These are phyloP conservation scores for Delitschia confertaspora DNA, from an alignment of 495 filamentous ascomycete genomes.

Conservation along the genomic window DNA sequence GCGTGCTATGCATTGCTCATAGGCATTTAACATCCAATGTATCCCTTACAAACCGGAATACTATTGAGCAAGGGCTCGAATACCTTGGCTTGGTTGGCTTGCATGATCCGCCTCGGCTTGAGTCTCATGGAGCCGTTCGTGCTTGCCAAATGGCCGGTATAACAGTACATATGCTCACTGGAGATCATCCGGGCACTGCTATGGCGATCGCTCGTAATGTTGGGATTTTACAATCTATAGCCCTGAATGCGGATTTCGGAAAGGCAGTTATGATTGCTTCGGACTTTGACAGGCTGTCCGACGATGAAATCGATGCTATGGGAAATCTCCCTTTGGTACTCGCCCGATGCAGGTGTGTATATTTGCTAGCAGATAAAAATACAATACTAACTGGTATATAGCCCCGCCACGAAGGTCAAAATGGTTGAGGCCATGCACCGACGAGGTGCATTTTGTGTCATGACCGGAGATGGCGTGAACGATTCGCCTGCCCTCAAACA, in stretches of 20 bases:
- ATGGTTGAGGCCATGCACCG: slow-evolving; percentile 65
- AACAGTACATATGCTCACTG: slow-evolving; percentile 52
- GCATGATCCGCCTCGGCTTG: slow-evolving; percentile 61
- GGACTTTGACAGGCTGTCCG: slow-evolving; percentile 50
- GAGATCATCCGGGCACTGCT: slow-evolving; percentile 50
- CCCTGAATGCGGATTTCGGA: slow-evolving; percentile 7
- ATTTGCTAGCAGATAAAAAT: too few species aligned
- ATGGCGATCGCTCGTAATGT: slow-evolving; percentile 48
- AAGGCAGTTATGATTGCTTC: slow-evolving; percentile 52
- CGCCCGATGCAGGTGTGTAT: slow-evolving; percentile 58
- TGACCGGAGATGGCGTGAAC: slow-evolving; percentile 79
- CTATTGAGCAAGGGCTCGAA: slow-evolving; percentile 50
- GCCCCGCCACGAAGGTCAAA: slow-evolving; percentile 62
- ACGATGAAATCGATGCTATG: slow-evolving; percentile 51
- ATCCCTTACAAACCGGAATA: slow-evolving; percentile 35
- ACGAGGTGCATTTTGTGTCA: slow-evolving; percentile 53
- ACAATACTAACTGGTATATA: too few species aligned
- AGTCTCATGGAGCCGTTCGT: slow-evolving; percentile 48
- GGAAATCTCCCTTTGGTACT: slow-evolving; percentile 55
- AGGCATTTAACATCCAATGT: slow-evolving; percentile 28
- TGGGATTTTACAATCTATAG: slow-evolving; percentile 28
- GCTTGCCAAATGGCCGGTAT: slow-evolving; percentile 48
- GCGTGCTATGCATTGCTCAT: slow-evolving; percentile 48
- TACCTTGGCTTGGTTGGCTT: slow-evolving; percentile 61
- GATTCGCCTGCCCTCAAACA: slow-evolving; percentile 67